Percentiles rank a stretch among this genome's conserved stretches.
These are phyloP conservation scores for Boletus vermiculosoides DNA, from an alignment of 768 basidiomycete species.

Conservation along the genomic window DNA sequence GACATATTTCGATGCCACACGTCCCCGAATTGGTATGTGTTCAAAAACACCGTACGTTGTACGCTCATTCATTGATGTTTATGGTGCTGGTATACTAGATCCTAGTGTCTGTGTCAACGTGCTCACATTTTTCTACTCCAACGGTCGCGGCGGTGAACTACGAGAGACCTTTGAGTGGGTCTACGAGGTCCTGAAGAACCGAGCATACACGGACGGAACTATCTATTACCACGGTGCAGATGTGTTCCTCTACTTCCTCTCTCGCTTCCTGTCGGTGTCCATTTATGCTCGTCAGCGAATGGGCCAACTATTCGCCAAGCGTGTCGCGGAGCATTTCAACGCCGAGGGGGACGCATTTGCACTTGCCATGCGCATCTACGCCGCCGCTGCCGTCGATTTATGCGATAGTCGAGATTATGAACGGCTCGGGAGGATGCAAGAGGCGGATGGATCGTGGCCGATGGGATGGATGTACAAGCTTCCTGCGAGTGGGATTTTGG, in stretches of 20 bases:
- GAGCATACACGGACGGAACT: slow-evolving; percentile 21
- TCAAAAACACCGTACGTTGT: neutral
- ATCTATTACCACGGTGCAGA: slow-evolving; percentile 20
- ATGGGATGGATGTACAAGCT: slow-evolving; percentile 22
- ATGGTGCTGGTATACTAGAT: neutral
- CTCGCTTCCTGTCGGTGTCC: slow-evolving; percentile 19
- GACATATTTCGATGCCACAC: slow-evolving; percentile 18
- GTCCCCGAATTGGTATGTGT: slow-evolving; percentile 21
- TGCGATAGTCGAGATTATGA: slow-evolving; percentile 18
- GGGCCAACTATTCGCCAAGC: slow-evolving; percentile 14
- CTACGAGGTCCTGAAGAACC: slow-evolving; percentile 20
- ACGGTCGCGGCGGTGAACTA: slow-evolving; percentile 18
- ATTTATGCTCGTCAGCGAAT: slow-evolving; percentile 15
- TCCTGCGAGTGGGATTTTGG: neutral
- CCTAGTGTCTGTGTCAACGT: slow-evolving; percentile 19
- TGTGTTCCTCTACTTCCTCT: slow-evolving; percentile 22
- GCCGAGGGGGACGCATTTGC: slow-evolving; percentile 18
- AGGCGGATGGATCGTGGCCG: slow-evolving; percentile 23
- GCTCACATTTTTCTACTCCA: slow-evolving; percentile 22
- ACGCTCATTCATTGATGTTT: neutral
- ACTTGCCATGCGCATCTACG: slow-evolving; percentile 20
- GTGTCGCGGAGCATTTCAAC: slow-evolving; percentile 18
- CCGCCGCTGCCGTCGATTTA: no score
- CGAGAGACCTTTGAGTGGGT: slow-evolving; percentile 24
- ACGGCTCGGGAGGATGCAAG: slow-evolving; percentile 19